Evolutionary conservation across 345 rosid species (phyloP).

Genomic region (Brassica napus): Da-Ae NC_063436.1:18650501-18651000

Average conservation of each 20-base stretch:
- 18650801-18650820: conserved; percentile 78
- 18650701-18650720: conserved; percentile 79
- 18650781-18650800: conserved; percentile 77
- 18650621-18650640: conserved; percentile 38
- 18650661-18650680: conserved; percentile 54
- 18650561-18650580: conserved; percentile 33
- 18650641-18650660: conserved; percentile 46
- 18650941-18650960: background rate
- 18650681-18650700: conserved; percentile 61
- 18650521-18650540: conserved; percentile 23
- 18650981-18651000: too few species aligned
- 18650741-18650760: conserved; percentile 84
- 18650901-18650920: too few species aligned
- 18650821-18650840: conserved; percentile 64
- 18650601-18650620: conserved; percentile 34
- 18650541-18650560: conserved; percentile 30
- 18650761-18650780: conserved; percentile 88
- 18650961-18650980: too few species aligned
- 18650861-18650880: too few species aligned
- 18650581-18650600: conserved; percentile 33
- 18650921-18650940: too few species aligned
- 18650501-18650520: conserved; percentile 38
- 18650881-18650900: too few species aligned
- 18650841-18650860: background rate
- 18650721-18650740: conserved; percentile 65